Evolutionary conservation across 2,329 filamentous ascomycete species (phyloP), one percentile per base, ranked within the genome.

Genomic region (Neofusicoccum kwambonambiense): DNA sequence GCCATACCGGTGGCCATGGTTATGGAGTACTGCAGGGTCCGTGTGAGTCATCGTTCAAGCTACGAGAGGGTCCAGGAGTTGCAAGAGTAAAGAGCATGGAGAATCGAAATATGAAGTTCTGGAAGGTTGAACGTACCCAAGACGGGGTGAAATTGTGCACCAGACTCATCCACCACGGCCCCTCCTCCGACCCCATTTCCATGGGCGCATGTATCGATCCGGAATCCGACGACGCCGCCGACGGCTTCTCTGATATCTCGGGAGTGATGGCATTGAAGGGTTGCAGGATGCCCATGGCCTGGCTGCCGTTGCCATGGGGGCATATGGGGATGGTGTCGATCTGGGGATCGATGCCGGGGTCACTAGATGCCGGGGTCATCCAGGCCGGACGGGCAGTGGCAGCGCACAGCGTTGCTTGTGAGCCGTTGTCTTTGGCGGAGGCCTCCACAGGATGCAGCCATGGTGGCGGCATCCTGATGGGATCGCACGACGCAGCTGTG

Each of bases 1-100:
- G 89, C 85, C 44, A 91, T 86, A 19, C 88, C 89, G 0, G 88
- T 91, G 34, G 89, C 89, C 88, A 91, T 78, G 0, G 74, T 77
- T 8, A 76, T 70, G 35, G 70, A 70, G 66, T 77, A 78, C 68
- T 64, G 50, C 19, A 31, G 17, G 31, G 45, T 39, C 15, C 22
- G 41, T 34, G 41, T 56, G 41, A 42, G 54, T 52, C 35, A 44
- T 51, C 19, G 2, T 41, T 9, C 35, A 22, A 58, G 15, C 13
- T 35, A 17, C 7, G 4, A 56, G 11, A 12, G 19, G 7, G 13
- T 13, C 12, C 8, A 52, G 27, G 27, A 15, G 12, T 17, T 35
- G 19, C 5, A 37, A 27, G 15, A 47, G 15, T 34, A 60, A 56
- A 51, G 62, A 65, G 41, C 19, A 42, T 54, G 63, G 44, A 45